phyloP scores from a whole-genome alignment of 129 eudicot genomes.

The Tanacetum coccineum region DNA sequence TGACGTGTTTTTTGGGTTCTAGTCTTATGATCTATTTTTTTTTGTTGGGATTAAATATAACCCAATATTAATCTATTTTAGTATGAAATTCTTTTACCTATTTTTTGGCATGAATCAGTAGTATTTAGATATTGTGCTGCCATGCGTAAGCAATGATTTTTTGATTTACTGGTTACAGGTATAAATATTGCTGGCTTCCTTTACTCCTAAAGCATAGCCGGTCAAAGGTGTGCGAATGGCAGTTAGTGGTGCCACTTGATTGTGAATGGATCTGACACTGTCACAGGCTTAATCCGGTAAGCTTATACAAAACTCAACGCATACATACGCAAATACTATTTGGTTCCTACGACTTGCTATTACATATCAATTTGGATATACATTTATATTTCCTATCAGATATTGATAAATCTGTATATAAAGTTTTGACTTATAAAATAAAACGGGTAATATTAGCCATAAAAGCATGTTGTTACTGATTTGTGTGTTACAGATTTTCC shows the following conservation, averaged over 20 bases:
- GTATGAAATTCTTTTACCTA: background rate
- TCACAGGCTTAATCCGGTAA: conserved; percentile 49
- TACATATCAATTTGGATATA: background rate
- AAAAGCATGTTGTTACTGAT: too few relatives aligned
- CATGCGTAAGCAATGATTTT: background rate
- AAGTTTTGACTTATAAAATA: too few relatives aligned
- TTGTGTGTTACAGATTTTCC: too few relatives aligned
- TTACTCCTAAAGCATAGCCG: conserved; percentile 34
- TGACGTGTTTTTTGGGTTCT: background rate
- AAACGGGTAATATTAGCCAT: too few relatives aligned
- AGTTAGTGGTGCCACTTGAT: conserved; percentile 42
- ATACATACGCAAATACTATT: background rate
- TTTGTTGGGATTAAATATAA: background rate
- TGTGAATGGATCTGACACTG: conserved; percentile 61
- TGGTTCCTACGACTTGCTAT: background rate
- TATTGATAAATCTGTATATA: background rate
- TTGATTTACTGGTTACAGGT: conserved; percentile 18
- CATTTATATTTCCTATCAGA: background rate
- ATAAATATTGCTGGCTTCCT: conserved; percentile 45
- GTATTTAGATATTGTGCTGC: background rate
- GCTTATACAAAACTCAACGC: background rate
- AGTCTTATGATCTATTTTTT: background rate
- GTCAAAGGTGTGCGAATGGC: conserved; percentile 17
- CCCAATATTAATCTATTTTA: background rate
- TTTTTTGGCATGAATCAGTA: background rate